Evolutionary conservation across 768 basidiomycete species (phyloP), one percentile per base, ranked within the genome.

Genomic region (Mycena polygramma): DNA sequence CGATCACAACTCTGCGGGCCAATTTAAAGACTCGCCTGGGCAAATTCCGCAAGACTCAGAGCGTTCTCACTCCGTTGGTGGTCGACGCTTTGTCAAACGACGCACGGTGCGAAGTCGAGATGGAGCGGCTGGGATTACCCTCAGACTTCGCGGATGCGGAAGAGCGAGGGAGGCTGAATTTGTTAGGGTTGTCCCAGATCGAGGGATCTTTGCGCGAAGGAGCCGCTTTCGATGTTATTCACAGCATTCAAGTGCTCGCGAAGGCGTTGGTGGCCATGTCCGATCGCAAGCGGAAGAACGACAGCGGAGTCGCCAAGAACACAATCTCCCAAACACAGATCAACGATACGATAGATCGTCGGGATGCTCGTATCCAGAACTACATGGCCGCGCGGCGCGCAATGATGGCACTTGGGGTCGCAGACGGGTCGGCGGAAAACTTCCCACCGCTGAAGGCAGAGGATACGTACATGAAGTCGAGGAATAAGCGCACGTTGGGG

Each of bases 381-480:
- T 67, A 58, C 22, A 15, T 13, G 46, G 20, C 30, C 3, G 66
- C 66, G 10, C 46, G 66, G 1, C 24, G 19, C 4, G 66, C 66
- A 6, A 7, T 49, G n/a, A 58, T 67, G 11, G 20, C 49, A 8
- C n/a, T 67, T 2, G 22, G 20, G 8, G 11, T 26, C 7, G n/a
- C 43, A 8, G 57, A 48, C 22, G 45, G 45, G 13, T 7, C 45
- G 17, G 46, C 19, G 17, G 35, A 35, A 7, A 14, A 17, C 7
- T 67, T 67, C 36, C 55, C 57, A 4, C 43, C 22, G 5, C 66
- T 67, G 7, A 30, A 2, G 11, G 46, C 30, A 3, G 57, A 35
- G 19, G 66, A 59, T 26, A 35, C 51, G 20, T 67, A 51, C 57
- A 67, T 67, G 66, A 67, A 67, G 66, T 57, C 66, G 20, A n/a